A percentile compares a stretch with the other conserved stretches of the same genome.
phyloP scores from a whole-genome alignment of 2,329 filamentous ascomycete genomes.

The Sporothrix brunneoviolacea region DNA sequence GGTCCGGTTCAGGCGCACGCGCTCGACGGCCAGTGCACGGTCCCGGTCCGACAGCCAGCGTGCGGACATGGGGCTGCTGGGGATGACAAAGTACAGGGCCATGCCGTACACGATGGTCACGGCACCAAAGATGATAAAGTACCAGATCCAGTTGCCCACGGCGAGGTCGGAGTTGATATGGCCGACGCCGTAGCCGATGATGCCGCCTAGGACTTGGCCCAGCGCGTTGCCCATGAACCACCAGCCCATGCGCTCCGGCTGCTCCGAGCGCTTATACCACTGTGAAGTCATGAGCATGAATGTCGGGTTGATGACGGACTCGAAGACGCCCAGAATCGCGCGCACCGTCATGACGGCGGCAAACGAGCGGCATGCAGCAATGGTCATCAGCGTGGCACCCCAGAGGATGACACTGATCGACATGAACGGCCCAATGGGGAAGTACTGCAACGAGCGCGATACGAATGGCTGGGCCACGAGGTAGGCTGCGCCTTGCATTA shows the following conservation, averaged over 20 bases:
- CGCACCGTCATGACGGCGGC: constrained; percentile 23
- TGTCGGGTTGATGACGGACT: too few relatives aligned
- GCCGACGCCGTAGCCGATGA: too few relatives aligned
- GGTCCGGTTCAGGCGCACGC: constrained; percentile 48
- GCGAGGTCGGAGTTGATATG: too few relatives aligned
- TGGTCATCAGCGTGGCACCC: constrained; percentile 24
- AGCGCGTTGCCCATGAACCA: too few relatives aligned
- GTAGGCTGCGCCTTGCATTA: too few relatives aligned
- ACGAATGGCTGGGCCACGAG: too few relatives aligned
- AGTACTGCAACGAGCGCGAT: too few relatives aligned
- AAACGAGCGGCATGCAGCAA: constrained; percentile 25
- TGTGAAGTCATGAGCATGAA: too few relatives aligned
- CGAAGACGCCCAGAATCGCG: constrained; percentile 26
- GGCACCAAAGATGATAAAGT: constrained; percentile 30
- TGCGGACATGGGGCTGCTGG: constrained; percentile 43
- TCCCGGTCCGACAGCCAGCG: constrained; percentile 45
- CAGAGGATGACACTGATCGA: constrained; percentile 25
- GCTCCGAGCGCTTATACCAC: too few relatives aligned
- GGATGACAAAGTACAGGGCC: constrained; percentile 31
- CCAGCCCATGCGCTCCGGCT: too few relatives aligned
- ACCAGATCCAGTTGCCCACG: constrained; percentile 20
- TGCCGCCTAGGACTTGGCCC: too few relatives aligned
- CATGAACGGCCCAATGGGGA: too few relatives aligned
- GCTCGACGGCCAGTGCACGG: constrained; percentile 47
- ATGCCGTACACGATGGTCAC: constrained; percentile 27